Evolutionary conservation across 176 grass and related monocot species (phyloP), one percentile per base, ranked within the genome.

Genomic region (Oryza coarctata): DNA sequence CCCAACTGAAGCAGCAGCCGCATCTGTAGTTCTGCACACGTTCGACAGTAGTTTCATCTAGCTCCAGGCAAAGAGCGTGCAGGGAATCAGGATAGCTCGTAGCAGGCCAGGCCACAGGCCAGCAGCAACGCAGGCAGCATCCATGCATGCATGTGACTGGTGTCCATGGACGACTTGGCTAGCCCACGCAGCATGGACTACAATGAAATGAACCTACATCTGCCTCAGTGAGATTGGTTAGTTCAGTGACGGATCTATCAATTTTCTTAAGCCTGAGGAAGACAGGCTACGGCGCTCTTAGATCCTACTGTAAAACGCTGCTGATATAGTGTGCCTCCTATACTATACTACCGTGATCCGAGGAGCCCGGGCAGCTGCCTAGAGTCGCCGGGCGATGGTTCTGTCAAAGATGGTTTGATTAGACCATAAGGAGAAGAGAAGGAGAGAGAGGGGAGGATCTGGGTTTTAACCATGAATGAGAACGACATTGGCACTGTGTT

Each of bases 1-100:
- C 44, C 47, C 26, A 71, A 18, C 43, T 68, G 61, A 79, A 83
- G 78, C 63, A 83, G 78, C 63, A 82, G 28, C 61, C 3, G 27
- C 26, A 68, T 36, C 65, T 23, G 52, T 60, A 60, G 55, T 60
- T 60, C 55, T 29, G 20, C 14, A 66, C 62, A 79, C 8, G 38
- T 27, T 78, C 62, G 36, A 26, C 35, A n/a, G 50, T 22, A n/a
- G 33, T 38, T 14, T 23, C 50, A 36, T 39, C 31, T 67, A 41
- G 71, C 71, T 40, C 1, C 0, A 18, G 49, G 50, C 50, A 55
- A 22, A 55, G 50, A n/a, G 50, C 20, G 50, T 55, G 50, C 18
- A 55, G 50, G 50, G 50, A 55, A 55, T 55, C 50, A 55, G 50
- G 50, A 55, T 25, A 55, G 20, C 9, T 1, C 55, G 55, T 60